These are phyloP conservation scores for Phytopythium litorale DNA, from an alignment of 352 stramenopile genomes.

Conservation along the genomic window DNA sequence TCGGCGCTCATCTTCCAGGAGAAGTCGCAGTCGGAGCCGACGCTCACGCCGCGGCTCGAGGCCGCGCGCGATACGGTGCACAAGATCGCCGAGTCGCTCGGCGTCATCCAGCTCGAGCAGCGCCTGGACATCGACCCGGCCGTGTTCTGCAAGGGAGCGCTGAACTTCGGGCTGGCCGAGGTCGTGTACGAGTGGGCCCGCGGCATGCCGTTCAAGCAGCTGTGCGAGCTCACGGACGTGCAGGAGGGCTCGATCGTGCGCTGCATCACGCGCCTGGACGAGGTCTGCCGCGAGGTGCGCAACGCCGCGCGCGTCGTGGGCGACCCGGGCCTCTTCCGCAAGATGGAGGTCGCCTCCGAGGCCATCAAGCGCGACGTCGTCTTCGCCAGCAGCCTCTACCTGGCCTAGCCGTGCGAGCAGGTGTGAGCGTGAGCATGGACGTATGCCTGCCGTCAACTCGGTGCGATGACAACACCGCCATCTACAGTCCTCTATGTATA, in stretches of 20 bases:
- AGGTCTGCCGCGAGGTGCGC: conserved; percentile 96
- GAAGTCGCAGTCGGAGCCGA: conserved; percentile 81
- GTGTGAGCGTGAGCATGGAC: background rate
- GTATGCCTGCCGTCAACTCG: conserved; percentile 4
- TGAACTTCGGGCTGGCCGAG: conserved; percentile 96
- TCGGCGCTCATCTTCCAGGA: conserved; percentile 97
- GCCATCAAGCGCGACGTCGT: conserved; percentile 98
- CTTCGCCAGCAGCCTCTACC: conserved; percentile 96
- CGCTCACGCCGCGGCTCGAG: conserved; percentile 66
- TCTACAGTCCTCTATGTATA: conserved; percentile 5
- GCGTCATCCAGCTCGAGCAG: conserved; percentile 79
- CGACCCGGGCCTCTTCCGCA: conserved; percentile 95
- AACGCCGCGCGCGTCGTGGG: conserved; percentile 93
- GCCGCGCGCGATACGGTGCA: conserved; percentile 87
- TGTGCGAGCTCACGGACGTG: conserved; percentile 94
- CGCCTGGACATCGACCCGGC: conserved; percentile 87
- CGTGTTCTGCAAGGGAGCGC: conserved; percentile 87
- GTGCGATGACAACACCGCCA: background rate
- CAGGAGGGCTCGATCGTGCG: conserved; percentile 98
- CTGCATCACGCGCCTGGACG: conserved; percentile 96
- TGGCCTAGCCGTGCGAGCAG: conserved; percentile 39
- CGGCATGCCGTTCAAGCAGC: conserved; percentile 95
- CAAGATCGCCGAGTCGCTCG: conserved; percentile 73
- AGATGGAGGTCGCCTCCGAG: conserved; percentile 97
- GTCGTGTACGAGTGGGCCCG: conserved; percentile 98